A percentile compares a stretch with the other conserved stretches of the same genome.
phyloP scores from a whole-genome alignment of 352 stramenopile genomes.

The Phytopythium cucurbitacearum region DNA sequence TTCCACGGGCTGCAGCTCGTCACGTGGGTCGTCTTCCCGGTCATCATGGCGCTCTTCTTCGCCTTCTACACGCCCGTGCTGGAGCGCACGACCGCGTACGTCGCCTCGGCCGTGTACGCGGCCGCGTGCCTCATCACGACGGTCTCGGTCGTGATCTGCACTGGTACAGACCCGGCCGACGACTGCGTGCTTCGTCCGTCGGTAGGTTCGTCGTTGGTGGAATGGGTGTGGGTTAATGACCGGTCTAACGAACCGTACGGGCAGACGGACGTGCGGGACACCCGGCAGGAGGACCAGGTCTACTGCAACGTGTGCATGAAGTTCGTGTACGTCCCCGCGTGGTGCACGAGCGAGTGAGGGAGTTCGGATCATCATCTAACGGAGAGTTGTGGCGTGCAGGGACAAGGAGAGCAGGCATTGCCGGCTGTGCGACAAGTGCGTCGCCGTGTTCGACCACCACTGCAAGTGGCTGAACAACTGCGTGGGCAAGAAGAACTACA shows the following conservation, averaged over 20 bases:
- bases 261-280: conserved; percentile 29
- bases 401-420: conserved; percentile 90
- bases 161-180: conserved; percentile 72
- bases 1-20: conserved; percentile 81
- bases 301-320: conserved; percentile 88
- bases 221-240: too few species aligned
- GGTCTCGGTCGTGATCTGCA: conserved; percentile 51
- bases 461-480: conserved; percentile 98
- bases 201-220: conserved; percentile 18
- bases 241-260: too few species aligned
- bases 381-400: conserved; percentile 12
- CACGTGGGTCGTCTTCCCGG: conserved; percentile 81
- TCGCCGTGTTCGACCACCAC: conserved; percentile 96
- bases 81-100: conserved; percentile 34
- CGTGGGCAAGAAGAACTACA: conserved; percentile 88
- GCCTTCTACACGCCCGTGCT: conserved; percentile 76
- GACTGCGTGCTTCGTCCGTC: conserved; percentile 61
- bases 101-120: conserved; percentile 54
- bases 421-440: conserved; percentile 96
- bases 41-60: conserved; percentile 79
- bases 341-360: too few species aligned
- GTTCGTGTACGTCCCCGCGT: conserved; percentile 64
- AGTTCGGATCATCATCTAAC: too few species aligned
- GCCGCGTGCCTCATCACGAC: conserved; percentile 47
- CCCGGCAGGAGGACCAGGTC: conserved; percentile 41